These are phyloP conservation scores for Ulmus americana DNA, from an alignment of 331 rosid genomes.

Conservation along the genomic window DNA sequence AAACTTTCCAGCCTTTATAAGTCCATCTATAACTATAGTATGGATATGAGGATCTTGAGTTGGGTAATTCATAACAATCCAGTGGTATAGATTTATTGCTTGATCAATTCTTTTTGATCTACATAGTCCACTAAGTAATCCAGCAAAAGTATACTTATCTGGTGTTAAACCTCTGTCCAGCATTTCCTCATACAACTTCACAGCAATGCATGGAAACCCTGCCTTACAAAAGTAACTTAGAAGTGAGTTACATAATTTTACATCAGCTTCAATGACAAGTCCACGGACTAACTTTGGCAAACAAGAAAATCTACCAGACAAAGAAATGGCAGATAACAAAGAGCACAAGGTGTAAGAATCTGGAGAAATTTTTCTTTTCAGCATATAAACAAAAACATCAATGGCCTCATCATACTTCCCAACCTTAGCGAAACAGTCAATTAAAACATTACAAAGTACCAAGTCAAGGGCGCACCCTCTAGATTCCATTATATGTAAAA, in stretches of 20 bases:
- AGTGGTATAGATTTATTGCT: constrained; percentile 50
- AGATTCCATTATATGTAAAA: constrained; percentile 39
- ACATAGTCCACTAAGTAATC: constrained; percentile 53
- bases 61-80: constrained; percentile 30
- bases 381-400: constrained; percentile 30
- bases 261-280: constrained; percentile 36
- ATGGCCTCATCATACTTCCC: constrained; percentile 52
- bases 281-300: constrained; percentile 35
- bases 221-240: constrained; percentile 42
- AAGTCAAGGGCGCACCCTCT: constrained; percentile 41
- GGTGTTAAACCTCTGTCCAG: constrained; percentile 44
- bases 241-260: constrained; percentile 53
- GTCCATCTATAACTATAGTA: constrained; percentile 40
- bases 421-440: constrained; percentile 49
- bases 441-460: constrained; percentile 53
- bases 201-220: constrained; percentile 36
- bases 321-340: constrained; percentile 34
- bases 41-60: constrained; percentile 56
- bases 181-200: constrained; percentile 38
- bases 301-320: constrained; percentile 40
- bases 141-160: constrained; percentile 57
- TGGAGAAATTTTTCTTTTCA: constrained; percentile 32
- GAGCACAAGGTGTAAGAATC: constrained; percentile 59
- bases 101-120: constrained; percentile 38
- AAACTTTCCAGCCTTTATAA: constrained; percentile 43